Evolutionary conservation across 176 grass and related monocot species (phyloP), one percentile per base, ranked within the genome.

Genomic region (maize (Zea mays)): DNA sequence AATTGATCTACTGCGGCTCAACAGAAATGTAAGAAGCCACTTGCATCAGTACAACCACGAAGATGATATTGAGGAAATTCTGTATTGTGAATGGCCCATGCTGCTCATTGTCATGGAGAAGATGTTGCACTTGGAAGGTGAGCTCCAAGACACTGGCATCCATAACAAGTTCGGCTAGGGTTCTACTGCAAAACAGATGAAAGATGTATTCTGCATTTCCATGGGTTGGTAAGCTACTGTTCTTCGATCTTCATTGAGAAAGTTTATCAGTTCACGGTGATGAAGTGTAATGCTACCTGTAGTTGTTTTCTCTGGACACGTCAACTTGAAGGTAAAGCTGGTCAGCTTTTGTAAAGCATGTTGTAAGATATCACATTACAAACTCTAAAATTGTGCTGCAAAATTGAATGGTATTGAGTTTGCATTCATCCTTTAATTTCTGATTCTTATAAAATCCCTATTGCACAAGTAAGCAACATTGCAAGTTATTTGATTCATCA

Each of bases 1-100:
- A 51, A 4, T 0, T 2, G 69, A 51, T 71, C 69, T 34, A 14
- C 46, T 71, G 27, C 3, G 27, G 20, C 67, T 70, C 67, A 48
- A 70, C 67, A 70, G 43, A 34, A 70, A 70, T 70, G 67, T 70
- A 33, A 71, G 69, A 51, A 71, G 69, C 69, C 69, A 71, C 27
- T 36, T 71, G 46, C 27, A 10, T 51, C 12, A 51, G 13, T 71
- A 71, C 69, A 37, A 17, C 46, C 27, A 71, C 27, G 46, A 5
- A 0, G 13, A 36, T 7, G 5, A 57, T 9, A 20, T 71, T 51
- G 69, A 51, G 27, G 27, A 71, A 51, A 71, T 51, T 48, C 20
- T 71, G 69, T 71, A 71, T 36, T 71, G 69, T n/a, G 69, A 51
- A 37, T 71, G 69, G 45, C 69, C 69, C 19, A 45, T 48, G 67